Evolutionary conservation across 2,329 filamentous ascomycete species (phyloP), one percentile per base, ranked within the genome.

Genomic region (Phaeophleospora eucalypticola): DNA sequence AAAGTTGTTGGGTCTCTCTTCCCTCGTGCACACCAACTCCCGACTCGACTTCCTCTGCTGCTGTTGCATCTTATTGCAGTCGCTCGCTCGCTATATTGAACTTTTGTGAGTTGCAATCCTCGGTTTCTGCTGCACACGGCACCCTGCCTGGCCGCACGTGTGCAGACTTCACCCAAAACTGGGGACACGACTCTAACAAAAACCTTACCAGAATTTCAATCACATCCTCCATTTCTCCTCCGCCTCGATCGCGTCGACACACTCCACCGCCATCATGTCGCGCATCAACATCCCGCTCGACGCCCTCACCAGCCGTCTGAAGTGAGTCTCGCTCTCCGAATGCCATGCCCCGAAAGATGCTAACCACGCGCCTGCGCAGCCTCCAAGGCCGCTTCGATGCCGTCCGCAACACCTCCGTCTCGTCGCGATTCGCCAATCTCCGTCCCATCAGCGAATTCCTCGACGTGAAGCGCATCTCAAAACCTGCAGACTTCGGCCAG

Each of bases 251-350:
- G 15, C 17, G n/a, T n/a, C n/a, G 33, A 41, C 44, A 4, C n/a
- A 16, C 19, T 4, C 36, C 21, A 35, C 15, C 46, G 42, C 53
- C 40, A 58, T 34, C 52, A 64, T 64, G 61, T 58, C 62, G 59
- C 83, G 88, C 69, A 88, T 97, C 65, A 87, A 88, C 77, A 93
- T 98, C 60, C 93, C 93, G 47, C 78, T 97, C 63, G 90, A 95
- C 70, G 82, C 85, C 64, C 74, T 97, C 68, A 95, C 91, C 70
- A 95, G 89, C 61, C 85, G 90, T 61, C 81, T 97, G 68, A 93
- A 93, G 54, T 57, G 45, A 40, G 52, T 49, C 34, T 45, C 20
- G n/a, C 36, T 16, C n/a, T n/a, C n/a, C n/a, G n/a, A n/a, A n/a
- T n/a, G n/a, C n/a, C n/a, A n/a, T n/a, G n/a, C n/a, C n/a, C n/a